Percentiles rank a stretch among this genome's conserved stretches.
Conservation (phyloP, 169 alveolate genomes). For the Plasmodium fragile region DNA sequence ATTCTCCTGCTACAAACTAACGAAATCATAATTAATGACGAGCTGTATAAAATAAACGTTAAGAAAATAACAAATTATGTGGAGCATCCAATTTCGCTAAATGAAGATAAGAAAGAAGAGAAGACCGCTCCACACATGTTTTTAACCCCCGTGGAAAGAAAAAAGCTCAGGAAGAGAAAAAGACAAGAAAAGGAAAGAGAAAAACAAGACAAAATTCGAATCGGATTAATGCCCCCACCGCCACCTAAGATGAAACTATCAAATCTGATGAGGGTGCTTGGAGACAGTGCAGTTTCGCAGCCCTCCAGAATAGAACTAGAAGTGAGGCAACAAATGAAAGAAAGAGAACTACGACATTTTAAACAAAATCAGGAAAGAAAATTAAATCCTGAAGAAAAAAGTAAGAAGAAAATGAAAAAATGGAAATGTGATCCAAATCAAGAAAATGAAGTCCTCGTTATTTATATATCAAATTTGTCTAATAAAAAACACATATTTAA, state of each 20-base stretch:
- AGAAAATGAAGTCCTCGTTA: constrained; percentile 83
- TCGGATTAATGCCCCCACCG: constrained; percentile 93
- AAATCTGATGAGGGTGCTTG: constrained; percentile 89
- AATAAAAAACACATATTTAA: constrained; percentile 82
- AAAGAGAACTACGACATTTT: constrained; percentile 89
- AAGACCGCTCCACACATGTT: constrained; percentile 79
- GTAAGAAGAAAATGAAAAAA: constrained; percentile 87
- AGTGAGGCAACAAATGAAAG: constrained; percentile 91
- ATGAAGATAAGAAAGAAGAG: constrained; percentile 80
- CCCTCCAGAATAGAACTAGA: constrained; percentile 90
- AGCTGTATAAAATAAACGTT: constrained; percentile 71
- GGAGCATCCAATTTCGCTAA: constrained; percentile 91
- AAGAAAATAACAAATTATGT: constrained; percentile 84
- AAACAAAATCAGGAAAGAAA: constrained; percentile 87
- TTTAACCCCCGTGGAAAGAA: constrained; percentile 87
- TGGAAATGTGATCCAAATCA: constrained; percentile 87
- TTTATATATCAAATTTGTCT: constrained; percentile 79
- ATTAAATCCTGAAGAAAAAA: constrained; percentile 85
- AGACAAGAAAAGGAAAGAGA: constrained; percentile 90
- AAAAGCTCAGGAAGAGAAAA: constrained; percentile 87
- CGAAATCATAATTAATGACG: constrained; percentile 41
- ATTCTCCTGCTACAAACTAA: constrained; percentile 63
- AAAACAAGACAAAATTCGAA: constrained; percentile 91
- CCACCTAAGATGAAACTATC: constrained; percentile 92
- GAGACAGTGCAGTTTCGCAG: constrained; percentile 88